Evolutionary conservation across 164 flowering plant species (phyloP).

Genomic region (Houttuynia cordata): DNA sequence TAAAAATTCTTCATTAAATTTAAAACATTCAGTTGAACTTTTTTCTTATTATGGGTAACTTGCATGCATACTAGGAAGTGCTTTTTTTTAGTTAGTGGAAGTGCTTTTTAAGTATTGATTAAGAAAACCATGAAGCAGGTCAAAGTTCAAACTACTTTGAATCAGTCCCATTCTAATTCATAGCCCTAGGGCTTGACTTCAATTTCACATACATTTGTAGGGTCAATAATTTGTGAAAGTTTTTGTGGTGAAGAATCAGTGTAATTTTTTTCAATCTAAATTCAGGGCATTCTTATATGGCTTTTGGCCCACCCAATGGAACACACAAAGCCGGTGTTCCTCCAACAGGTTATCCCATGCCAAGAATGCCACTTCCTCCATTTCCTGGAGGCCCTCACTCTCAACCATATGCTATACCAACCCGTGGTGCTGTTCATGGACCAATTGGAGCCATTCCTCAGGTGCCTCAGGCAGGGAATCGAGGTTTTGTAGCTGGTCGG

Average conservation of each 20-base stretch:
- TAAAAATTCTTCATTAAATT: too few relatives aligned
- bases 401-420: constrained; percentile 96
- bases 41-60: neutral
- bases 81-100: too few relatives aligned
- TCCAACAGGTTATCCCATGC: constrained; percentile 75
- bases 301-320: constrained; percentile 82
- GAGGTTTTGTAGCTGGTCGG: constrained; percentile 96
- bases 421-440: constrained; percentile 93
- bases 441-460: constrained; percentile 99
- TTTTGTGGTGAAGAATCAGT: too few relatives aligned
- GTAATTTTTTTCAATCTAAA: neutral
- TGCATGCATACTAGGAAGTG: too few relatives aligned
- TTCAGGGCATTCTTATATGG: constrained; percentile 59
- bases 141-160: too few relatives aligned
- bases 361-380: constrained; percentile 71
- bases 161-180: too few relatives aligned
- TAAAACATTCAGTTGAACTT: too few relatives aligned
- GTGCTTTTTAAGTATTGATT: too few relatives aligned
- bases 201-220: too few relatives aligned
- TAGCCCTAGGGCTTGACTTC: too few relatives aligned
- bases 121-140: too few relatives aligned
- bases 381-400: constrained; percentile 84
- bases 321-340: constrained; percentile 71
- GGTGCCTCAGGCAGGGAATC: constrained; percentile 74
- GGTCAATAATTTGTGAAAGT: too few relatives aligned